Evolutionary conservation across 257 asterid genomes (phyloP).

Genomic region (Solanum pennellii): DNA sequence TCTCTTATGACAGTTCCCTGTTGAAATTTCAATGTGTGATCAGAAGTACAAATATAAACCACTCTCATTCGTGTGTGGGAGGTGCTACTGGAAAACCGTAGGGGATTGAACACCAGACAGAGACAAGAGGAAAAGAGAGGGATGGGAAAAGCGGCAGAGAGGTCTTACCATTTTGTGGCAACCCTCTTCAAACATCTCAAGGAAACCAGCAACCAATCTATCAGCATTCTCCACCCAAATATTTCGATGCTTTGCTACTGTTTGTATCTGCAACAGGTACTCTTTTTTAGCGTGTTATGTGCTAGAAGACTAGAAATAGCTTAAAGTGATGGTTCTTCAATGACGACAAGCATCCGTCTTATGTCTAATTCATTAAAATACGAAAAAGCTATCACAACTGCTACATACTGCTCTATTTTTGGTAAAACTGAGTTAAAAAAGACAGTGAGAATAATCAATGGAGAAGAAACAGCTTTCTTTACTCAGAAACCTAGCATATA

Average conservation of each 20-base stretch:
- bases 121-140: background rate
- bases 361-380: background rate
- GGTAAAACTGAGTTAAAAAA: background rate
- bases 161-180: slow-evolving; percentile 32
- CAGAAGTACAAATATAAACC: background rate
- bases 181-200: slow-evolving; percentile 54
- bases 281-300: background rate
- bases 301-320: background rate
- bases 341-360: background rate
- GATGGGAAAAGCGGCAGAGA: background rate
- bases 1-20: slow-evolving; percentile 52
- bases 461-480: background rate
- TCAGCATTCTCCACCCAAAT: slow-evolving; percentile 60
- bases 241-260: slow-evolving; percentile 37
- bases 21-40: background rate
- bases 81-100: background rate
- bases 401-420: background rate
- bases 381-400: background rate
- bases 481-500: background rate
- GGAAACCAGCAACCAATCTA: slow-evolving; percentile 52
- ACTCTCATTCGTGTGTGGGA: background rate
- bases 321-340: background rate
- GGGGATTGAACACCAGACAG: background rate
- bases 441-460: background rate
- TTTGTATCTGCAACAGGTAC: slow-evolving; percentile 32